Percentiles rank a stretch among this genome's conserved stretches.
Conservation (phyloP, 2,329 filamentous ascomycete species). For the Lachnellula suecica region DNA sequence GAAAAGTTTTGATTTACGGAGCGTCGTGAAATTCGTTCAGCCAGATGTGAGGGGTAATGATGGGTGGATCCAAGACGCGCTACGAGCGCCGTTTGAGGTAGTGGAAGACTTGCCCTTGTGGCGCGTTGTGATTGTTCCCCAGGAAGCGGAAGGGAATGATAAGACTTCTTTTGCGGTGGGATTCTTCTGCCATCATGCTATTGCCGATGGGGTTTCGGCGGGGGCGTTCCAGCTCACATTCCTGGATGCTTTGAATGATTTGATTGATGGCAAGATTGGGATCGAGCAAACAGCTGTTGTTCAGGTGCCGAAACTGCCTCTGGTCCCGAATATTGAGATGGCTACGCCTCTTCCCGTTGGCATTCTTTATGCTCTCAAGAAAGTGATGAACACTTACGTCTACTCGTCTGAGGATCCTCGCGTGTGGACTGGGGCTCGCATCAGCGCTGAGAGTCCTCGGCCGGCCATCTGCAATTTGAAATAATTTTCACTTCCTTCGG, state of each 20-base stretch:
- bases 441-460: neutral
- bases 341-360: constrained; percentile 34
- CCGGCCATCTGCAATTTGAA: constrained; percentile 7
- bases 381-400: constrained; percentile 41
- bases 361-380: constrained; percentile 39
- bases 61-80: constrained; percentile 12
- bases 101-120: constrained; percentile 17
- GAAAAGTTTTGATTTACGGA: constrained; percentile 9
- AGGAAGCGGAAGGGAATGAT: neutral
- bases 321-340: constrained; percentile 20
- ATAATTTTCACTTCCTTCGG: constrained; percentile 9
- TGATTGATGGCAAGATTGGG: constrained; percentile 10
- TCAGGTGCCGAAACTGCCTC: constrained; percentile 27
- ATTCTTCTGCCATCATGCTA: constrained; percentile 52
- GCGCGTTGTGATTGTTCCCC: constrained; percentile 12
- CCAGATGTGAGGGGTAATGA: constrained; percentile 9
- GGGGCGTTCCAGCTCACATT: constrained; percentile 50
- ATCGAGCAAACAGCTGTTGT: constrained; percentile 24
- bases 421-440: constrained; percentile 13
- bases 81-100: constrained; percentile 6
- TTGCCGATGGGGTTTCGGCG: constrained; percentile 51
- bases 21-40: constrained; percentile 16
- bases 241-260: constrained; percentile 40
- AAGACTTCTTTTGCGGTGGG: constrained; percentile 31
- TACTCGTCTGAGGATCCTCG: constrained; percentile 11